Evolutionary conservation across 2,329 filamentous ascomycete genomes (phyloP).

Genomic region (Lachnellula suecica): DNA sequence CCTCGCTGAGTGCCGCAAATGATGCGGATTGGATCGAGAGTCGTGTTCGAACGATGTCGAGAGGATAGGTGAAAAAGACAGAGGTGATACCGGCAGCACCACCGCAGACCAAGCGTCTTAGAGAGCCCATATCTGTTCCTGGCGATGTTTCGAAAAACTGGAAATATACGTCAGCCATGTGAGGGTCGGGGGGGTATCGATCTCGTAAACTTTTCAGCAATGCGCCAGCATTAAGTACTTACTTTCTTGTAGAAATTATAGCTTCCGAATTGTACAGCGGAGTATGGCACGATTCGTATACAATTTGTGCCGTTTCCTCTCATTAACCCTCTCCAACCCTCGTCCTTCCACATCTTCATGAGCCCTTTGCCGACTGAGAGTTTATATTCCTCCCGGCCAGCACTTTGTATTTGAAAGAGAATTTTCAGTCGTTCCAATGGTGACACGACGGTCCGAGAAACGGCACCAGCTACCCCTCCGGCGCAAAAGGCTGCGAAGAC

Average conservation of each 20-base stretch:
- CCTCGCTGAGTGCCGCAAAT: constrained; percentile 71
- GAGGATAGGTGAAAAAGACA: constrained; percentile 90
- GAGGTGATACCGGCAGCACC: constrained; percentile 93
- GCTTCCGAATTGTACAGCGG: constrained; percentile 95
- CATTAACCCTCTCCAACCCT: constrained; percentile 97
- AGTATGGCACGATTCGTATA: constrained; percentile 97
- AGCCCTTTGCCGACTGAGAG: constrained; percentile 86
- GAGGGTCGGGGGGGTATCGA: neutral
- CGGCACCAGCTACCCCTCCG: constrained; percentile 89
- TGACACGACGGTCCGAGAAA: constrained; percentile 96
- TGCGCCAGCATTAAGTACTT: constrained; percentile 35
- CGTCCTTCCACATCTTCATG: constrained; percentile 93
- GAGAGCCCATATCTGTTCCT: constrained; percentile 69
- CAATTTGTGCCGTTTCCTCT: constrained; percentile 97
- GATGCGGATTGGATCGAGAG: constrained; percentile 97
- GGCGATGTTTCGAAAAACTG: constrained; percentile 76
- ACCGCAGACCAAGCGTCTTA: constrained; percentile 82
- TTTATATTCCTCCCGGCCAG: constrained; percentile 88
- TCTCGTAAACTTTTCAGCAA: neutral
- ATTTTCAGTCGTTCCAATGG: constrained; percentile 96
- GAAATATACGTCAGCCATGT: constrained; percentile 6
- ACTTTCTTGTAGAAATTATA: constrained; percentile 97
- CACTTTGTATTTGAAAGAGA: constrained; percentile 93
- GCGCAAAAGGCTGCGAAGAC: constrained; percentile 90
- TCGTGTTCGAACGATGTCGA: constrained; percentile 95